phyloP scores from a whole-genome alignment of 768 basidiomycete species.

The Podaxis sp. region DNA sequence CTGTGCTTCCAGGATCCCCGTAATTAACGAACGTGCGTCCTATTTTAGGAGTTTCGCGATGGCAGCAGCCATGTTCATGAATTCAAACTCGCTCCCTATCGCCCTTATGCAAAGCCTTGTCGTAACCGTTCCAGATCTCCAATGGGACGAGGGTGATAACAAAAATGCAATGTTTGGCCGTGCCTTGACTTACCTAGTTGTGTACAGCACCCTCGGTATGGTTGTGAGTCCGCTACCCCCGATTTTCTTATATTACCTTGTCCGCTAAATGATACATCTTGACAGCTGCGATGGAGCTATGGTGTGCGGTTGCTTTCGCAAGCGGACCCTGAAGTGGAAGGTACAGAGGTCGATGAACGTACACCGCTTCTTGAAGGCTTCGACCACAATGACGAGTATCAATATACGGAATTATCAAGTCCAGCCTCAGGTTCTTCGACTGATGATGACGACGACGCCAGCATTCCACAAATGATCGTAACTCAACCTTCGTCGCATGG shows the following conservation, averaged over 20 bases:
- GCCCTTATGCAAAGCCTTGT: conserved; percentile 92
- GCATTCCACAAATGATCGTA: conserved; percentile 5
- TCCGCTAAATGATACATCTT: conserved; percentile 2
- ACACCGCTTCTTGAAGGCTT: conserved; percentile 35
- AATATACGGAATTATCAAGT: conserved; percentile 2
- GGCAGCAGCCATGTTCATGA: conserved; percentile 89
- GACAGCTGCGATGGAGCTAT: conserved; percentile 87
- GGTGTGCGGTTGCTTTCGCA: conserved; percentile 81
- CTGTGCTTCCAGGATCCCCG: neutral
- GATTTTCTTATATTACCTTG: neutral
- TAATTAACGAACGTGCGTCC: conserved; percentile 2
- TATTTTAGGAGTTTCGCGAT: conserved; percentile 67
- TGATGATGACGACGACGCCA: conserved; percentile 9
- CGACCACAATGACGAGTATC: conserved; percentile 15
- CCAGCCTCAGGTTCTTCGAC: conserved; percentile 18
- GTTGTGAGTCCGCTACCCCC: conserved; percentile 55
- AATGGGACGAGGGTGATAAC: conserved; percentile 81
- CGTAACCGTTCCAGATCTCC: conserved; percentile 75
- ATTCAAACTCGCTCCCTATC: conserved; percentile 92
- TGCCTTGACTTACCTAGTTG: conserved; percentile 84
- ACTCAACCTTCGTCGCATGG: conserved; percentile 8
- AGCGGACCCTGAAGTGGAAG: conserved; percentile 48
- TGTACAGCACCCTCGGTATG: conserved; percentile 96
- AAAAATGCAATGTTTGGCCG: conserved; percentile 89
- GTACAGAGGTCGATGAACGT: conserved; percentile 26